Evolutionary conservation across 1,284 basidiomycete genomes (phyloP).

Genomic region (Moesziomyces sp.): DNA sequence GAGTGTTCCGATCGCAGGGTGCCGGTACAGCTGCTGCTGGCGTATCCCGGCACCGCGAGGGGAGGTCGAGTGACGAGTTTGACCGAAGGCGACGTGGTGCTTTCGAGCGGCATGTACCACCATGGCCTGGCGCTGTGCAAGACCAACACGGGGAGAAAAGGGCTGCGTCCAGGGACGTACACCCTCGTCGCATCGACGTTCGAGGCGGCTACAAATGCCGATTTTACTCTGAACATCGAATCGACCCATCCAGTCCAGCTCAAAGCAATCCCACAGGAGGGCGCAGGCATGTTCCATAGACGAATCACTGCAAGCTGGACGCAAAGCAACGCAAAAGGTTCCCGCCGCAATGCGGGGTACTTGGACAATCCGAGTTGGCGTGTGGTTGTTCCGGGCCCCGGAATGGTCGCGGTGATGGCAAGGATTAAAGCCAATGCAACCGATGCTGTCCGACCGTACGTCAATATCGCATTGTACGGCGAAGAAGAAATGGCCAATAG

Average conservation of each 20-base stretch:
- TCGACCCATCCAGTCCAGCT: conserved; percentile 70
- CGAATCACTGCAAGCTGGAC: conserved; percentile 71
- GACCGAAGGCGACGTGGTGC: conserved; percentile 76
- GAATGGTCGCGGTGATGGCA: conserved; percentile 4
- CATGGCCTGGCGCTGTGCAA: conserved; percentile 79
- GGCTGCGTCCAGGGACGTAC: conserved; percentile 74
- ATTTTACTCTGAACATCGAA: conserved; percentile 76
- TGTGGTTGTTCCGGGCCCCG: conserved; percentile 64
- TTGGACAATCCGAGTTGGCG: conserved; percentile 77
- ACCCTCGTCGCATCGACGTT: conserved; percentile 85
- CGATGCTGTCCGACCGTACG: conserved; percentile 14
- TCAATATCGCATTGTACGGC: conserved; percentile 29
- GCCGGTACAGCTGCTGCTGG: conserved; percentile 80
- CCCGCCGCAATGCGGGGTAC: conserved; percentile 76
- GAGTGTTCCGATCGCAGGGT: conserved; percentile 74
- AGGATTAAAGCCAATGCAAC: conserved; percentile 2
- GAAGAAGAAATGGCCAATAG: conserved; percentile 22
- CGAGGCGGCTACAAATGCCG: conserved; percentile 76
- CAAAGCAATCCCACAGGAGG: conserved; percentile 75
- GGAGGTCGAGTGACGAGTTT: conserved; percentile 71
- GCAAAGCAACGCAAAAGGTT: conserved; percentile 75
- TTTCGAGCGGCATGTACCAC: conserved; percentile 81
- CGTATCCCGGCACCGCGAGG: conserved; percentile 14
- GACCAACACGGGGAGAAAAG: conserved; percentile 3
- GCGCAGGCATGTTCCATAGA: conserved; percentile 87